These are phyloP conservation scores for Leucosporidium yakuticum DNA, from an alignment of 768 basidiomycete species.

Conservation along the genomic window DNA sequence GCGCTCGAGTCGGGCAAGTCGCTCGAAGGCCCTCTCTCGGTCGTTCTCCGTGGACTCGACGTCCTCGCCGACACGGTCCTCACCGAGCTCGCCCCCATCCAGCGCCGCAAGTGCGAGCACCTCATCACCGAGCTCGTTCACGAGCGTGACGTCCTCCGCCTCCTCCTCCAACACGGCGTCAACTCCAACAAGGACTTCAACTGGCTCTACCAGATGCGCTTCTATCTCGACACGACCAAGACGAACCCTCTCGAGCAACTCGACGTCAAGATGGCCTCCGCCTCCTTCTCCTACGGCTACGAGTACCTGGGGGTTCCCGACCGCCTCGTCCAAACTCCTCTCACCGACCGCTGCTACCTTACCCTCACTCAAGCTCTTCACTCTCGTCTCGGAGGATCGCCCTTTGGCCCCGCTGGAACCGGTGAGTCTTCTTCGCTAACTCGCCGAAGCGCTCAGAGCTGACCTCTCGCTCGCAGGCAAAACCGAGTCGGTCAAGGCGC, in stretches of 20 bases:
- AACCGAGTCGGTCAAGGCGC: slow-evolving; percentile 97
- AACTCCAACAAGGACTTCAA: slow-evolving; percentile 66
- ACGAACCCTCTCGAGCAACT: slow-evolving; percentile 75
- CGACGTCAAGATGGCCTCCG: slow-evolving; percentile 77
- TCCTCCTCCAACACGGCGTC: slow-evolving; percentile 62
- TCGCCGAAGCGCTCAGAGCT: neutral
- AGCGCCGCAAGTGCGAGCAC: slow-evolving; percentile 97
- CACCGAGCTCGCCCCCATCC: slow-evolving; percentile 76
- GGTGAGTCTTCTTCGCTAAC: slow-evolving; percentile 49
- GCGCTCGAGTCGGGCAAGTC: slow-evolving; percentile 55
- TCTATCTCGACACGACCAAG: slow-evolving; percentile 70
- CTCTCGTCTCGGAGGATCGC: slow-evolving; percentile 90
- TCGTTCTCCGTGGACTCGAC: slow-evolving; percentile 75
- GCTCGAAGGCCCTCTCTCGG: slow-evolving; percentile 64
- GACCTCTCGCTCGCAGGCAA: slow-evolving; percentile 57
- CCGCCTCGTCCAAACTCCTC: slow-evolving; percentile 91
- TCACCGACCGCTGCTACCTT: slow-evolving; percentile 94
- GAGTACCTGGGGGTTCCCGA: slow-evolving; percentile 97
- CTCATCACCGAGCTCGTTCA: slow-evolving; percentile 98
- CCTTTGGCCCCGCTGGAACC: slow-evolving; percentile 97
- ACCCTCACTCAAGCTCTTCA: slow-evolving; percentile 93
- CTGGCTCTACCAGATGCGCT: slow-evolving; percentile 98
- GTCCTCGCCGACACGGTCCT: slow-evolving; percentile 95
- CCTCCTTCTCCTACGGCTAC: slow-evolving; percentile 93
- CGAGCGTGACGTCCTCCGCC: slow-evolving; percentile 87